phyloP scores from a whole-genome alignment of 2,329 filamentous ascomycete species.

The Aspergillus spinulosporus region DNA sequence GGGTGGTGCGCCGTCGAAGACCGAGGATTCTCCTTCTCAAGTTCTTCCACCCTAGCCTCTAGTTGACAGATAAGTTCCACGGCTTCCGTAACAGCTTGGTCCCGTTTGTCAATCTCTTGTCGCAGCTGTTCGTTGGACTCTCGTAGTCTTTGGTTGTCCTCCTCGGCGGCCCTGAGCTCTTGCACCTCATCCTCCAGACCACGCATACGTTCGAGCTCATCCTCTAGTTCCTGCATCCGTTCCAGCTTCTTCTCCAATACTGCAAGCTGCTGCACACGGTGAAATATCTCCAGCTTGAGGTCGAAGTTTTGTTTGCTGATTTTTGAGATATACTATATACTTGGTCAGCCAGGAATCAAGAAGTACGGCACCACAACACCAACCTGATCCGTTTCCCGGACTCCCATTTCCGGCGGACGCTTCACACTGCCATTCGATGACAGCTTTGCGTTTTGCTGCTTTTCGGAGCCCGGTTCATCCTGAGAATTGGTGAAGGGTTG shows the following conservation, averaged over 20 bases:
- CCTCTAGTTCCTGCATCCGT: conserved; percentile 40
- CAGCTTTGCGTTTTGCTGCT: conserved; percentile 33
- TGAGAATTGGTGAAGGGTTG: conserved; percentile 25
- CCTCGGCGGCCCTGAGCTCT: conserved; percentile 38
- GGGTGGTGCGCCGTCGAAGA: conserved; percentile 29
- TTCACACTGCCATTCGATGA: conserved; percentile 33
- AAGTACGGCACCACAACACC: conserved; percentile 14
- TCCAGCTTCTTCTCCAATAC: conserved; percentile 40
- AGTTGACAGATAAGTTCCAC: conserved; percentile 47
- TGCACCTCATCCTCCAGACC: conserved; percentile 37
- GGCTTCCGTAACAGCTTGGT: conserved; percentile 45
- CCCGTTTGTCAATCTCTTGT: conserved; percentile 41
- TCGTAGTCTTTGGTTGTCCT: conserved; percentile 38
- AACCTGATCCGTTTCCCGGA: conserved; percentile 46
- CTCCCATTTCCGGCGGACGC: conserved; percentile 43
- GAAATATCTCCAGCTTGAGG: conserved; percentile 45
- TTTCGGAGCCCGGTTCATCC: conserved; percentile 39
- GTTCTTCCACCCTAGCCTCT: conserved; percentile 40
- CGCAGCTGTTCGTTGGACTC: conserved; percentile 41
- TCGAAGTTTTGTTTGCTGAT: conserved; percentile 48
- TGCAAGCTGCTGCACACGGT: conserved; percentile 40
- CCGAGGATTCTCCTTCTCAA: conserved; percentile 28
- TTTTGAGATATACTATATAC: conserved; percentile 43
- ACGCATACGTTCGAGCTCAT: conserved; percentile 34
- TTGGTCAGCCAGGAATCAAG: conserved; percentile 18